phyloP scores from a whole-genome alignment of 192 early-diverging fungal species.

The Coemansia sp. region DNA sequence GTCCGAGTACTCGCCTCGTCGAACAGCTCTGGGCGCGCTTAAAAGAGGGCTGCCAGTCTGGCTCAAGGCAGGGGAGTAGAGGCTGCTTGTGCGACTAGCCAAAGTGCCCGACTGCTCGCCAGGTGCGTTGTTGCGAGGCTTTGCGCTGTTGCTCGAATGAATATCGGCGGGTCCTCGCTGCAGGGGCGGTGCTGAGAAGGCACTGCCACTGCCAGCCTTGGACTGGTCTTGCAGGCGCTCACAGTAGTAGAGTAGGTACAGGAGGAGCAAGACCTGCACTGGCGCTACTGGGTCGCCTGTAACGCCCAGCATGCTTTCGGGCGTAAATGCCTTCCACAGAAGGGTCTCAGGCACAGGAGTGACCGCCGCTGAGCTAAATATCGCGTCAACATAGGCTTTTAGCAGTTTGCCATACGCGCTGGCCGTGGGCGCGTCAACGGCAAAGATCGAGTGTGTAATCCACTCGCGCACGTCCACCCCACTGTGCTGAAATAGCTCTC shows the following conservation, averaged over 20 bases:
- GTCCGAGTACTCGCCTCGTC: slow-evolving; percentile 44
- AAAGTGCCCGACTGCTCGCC: slow-evolving; percentile 2
- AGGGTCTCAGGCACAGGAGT: slow-evolving; percentile 42
- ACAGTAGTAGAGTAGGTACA: slow-evolving; percentile 49
- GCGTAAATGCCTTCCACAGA: slow-evolving; percentile 31
- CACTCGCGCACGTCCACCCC: slow-evolving; percentile 48
- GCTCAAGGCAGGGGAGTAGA: not conserved
- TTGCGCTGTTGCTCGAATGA: not conserved
- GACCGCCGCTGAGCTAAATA: slow-evolving; percentile 30
- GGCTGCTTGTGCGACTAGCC: slow-evolving; percentile 1
- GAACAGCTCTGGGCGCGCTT: not conserved
- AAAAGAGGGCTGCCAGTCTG: slow-evolving; percentile 2
- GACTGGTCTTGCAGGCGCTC: slow-evolving; percentile 29
- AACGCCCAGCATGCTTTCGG: slow-evolving; percentile 8
- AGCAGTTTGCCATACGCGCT: slow-evolving; percentile 21
- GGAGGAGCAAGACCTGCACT: slow-evolving; percentile 28
- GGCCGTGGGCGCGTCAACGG: slow-evolving; percentile 11
- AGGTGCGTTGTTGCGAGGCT: slow-evolving; percentile 11
- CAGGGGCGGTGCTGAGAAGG: slow-evolving; percentile 1
- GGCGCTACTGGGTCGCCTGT: slow-evolving; percentile 13
- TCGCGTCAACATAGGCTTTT: slow-evolving; percentile 36
- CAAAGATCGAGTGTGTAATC: slow-evolving; percentile 22
- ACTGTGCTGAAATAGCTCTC: slow-evolving; percentile 34
- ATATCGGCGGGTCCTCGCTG: slow-evolving; percentile 8
- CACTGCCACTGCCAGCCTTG: not conserved